Evolutionary conservation across 345 rosid species (phyloP), one percentile per base, ranked within the genome.

Genomic region (Lepidium didymum): DNA sequence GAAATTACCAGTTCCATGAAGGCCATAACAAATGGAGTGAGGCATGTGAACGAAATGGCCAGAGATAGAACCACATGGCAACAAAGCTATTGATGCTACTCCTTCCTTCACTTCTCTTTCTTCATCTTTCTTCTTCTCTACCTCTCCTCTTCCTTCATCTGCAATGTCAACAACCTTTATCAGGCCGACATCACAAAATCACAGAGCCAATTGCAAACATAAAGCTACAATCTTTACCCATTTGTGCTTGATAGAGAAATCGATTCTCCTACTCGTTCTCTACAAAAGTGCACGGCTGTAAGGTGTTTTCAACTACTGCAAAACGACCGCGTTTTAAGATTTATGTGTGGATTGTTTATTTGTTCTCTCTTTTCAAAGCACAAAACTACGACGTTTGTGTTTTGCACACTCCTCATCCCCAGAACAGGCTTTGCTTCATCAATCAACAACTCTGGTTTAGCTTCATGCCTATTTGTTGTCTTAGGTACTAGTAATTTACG

Each of bases 41-140:
- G 96, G 97, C 76, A 87, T 87, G 7, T 87, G 88, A 69, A 91
- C 74, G 79, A 94, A 94, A 70, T 94, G 96, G 47, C 97, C 99
- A 5, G 97, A 87, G 67, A 94, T 83, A 56, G 96, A 86, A 1
- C 99, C 97, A 78, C 76, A 62, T 33, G 97, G 91, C 49, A 91
- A 64, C 38, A 94, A 73, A 38, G 91, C 97, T 75, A 91, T 81
- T 7, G 99, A 91, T 35, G 99, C 92, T 38, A 93, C 84, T 78
- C 96, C 96, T 76, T 85, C 92, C 80, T 79, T 90, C 68, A 84
- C 83, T 60, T 75, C 82, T 60, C 54, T 71, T 68, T 12, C 76
- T 53, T 63, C 54, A 12, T n/a, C 9, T 38, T 55, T 50, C 64
- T 55, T 45, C 51, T 76, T 80, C 71, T 51, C 45, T 46, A 51